Base-by-base conservation (phyloP, 2,329 filamentous ascomycete species). In the Curvularia eragrostidis region DNA sequence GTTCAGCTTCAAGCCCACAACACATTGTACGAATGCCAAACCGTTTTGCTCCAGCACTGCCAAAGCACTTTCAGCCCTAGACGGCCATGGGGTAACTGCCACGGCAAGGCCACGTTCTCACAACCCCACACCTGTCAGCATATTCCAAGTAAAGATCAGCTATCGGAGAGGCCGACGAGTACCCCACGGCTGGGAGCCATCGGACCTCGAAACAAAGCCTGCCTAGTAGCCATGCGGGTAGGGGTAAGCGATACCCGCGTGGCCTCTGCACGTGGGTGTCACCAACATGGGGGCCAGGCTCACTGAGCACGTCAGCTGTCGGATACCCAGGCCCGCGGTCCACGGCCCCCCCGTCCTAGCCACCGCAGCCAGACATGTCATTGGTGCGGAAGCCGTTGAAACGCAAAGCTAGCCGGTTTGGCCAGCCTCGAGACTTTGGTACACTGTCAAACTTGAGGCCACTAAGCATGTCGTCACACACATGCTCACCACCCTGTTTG, bases 291-390 rank as follows among this genome's bases (percentile, higher is more conserved):
- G 36, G 32, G 36, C 38, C 24, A 49, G 30, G 19, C 26, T 30
- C 9, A 23, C 18, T 26, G 43, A 43, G 54, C 30, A 57, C 50
- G 50, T 57, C 50, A 57, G 54, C 52, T 44, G 54, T 57, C 32
- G 43, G 44, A 57, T 42, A 48, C 32, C 44, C 50, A 53, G 44
- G 39, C 48, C 54, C 50, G 50, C 50, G 44, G 54, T 42, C 34
- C 38, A 44, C 44, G 30, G 54, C 28, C 28, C 28, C 28, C 12
- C 39, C 47, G 41, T 44, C 32, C 28, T 21, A 48, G 18, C 30
- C 41, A 30, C 51, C 34, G 36, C 30, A 26, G 18, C 15, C 8
- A 43, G 9, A 30, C 30, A 21, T 21, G 24, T 34, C 15, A 48
- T 57, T 43, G 18, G 44, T 24, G 47, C 46, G 7, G 23, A 38